Percentiles rank a stretch among this genome's conserved stretches.
Conservation (phyloP, 1,284 basidiomycete species). For the Cryptococcus jaspeensis region DNA sequence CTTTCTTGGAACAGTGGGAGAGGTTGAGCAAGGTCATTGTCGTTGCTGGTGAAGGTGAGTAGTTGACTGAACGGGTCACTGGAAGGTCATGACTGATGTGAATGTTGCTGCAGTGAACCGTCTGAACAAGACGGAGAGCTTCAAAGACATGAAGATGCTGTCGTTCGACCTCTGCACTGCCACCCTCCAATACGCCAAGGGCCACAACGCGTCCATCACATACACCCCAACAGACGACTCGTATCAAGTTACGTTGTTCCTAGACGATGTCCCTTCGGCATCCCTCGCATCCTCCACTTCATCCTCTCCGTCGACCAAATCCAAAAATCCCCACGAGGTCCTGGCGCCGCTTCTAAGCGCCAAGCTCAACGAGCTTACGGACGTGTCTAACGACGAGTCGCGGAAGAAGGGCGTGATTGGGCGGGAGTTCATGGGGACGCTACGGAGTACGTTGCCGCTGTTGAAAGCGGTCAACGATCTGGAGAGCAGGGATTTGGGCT, state of each 20-base stretch:
- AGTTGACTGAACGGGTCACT: background rate
- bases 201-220: slow-evolving; percentile 43
- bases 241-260: slow-evolving; percentile 42
- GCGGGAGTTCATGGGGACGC: slow-evolving; percentile 30
- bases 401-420: slow-evolving; percentile 19
- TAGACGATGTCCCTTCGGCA: background rate
- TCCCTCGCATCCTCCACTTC: background rate
- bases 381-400: background rate
- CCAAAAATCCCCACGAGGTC: slow-evolving; percentile 35
- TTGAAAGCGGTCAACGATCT: slow-evolving; percentile 19
- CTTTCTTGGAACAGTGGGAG: slow-evolving; percentile 87
- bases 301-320: background rate
- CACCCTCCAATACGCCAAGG: slow-evolving; percentile 68
- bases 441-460: slow-evolving; percentile 33
- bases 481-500: slow-evolving; percentile 3
- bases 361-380: slow-evolving; percentile 39
- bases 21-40: slow-evolving; percentile 86
- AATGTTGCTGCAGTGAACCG: slow-evolving; percentile 63
- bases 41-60: slow-evolving; percentile 76
- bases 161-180: slow-evolving; percentile 86
- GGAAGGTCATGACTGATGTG: no score
- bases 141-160: slow-evolving; percentile 70
- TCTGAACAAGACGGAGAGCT: slow-evolving; percentile 68
- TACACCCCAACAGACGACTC: slow-evolving; percentile 43
- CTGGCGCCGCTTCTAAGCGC: slow-evolving; percentile 37